These are phyloP conservation scores for Neofusicoccum sp. DNA, from an alignment of 2,329 filamentous ascomycete species.

Conservation along the genomic window DNA sequence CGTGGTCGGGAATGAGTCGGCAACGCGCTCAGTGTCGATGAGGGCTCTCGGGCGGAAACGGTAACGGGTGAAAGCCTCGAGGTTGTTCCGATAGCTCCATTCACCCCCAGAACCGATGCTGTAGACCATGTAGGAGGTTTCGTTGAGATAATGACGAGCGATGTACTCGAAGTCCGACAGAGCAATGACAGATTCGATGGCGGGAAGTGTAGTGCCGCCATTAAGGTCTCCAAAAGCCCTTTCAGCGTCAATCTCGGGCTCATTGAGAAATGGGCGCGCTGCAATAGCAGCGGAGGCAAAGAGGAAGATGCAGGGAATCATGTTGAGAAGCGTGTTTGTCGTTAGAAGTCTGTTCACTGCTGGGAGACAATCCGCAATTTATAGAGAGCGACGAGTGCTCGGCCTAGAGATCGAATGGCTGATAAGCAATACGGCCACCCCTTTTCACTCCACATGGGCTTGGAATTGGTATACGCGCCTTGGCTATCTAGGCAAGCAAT, in stretches of 20 bases:
- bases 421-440: too few relatives aligned
- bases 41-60: slow-evolving; percentile 50
- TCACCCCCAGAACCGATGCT: slow-evolving; percentile 56
- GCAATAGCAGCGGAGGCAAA: slow-evolving; percentile 25
- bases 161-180: slow-evolving; percentile 56
- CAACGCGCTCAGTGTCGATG: slow-evolving; percentile 46
- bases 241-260: slow-evolving; percentile 37
- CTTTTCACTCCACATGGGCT: too few relatives aligned
- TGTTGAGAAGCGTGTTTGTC: too few relatives aligned
- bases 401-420: too few relatives aligned
- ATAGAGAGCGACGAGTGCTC: too few relatives aligned
- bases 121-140: slow-evolving; percentile 54
- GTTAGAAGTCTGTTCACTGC: too few relatives aligned
- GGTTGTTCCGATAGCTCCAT: slow-evolving; percentile 57
- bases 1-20: slow-evolving; percentile 45
- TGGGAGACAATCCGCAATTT: too few relatives aligned
- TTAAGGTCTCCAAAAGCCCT: slow-evolving; percentile 24
- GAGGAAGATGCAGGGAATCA: too few relatives aligned
- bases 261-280: slow-evolving; percentile 33
- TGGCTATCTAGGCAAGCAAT: too few relatives aligned
- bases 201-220: slow-evolving; percentile 39
- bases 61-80: slow-evolving; percentile 53
- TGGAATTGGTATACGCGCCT: too few relatives aligned
- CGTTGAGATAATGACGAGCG: slow-evolving; percentile 49
- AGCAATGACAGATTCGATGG: slow-evolving; percentile 47